A percentile compares a stretch with the other conserved stretches of the same genome.
Conservation (phyloP, 768 basidiomycete genomes). For the Lactarius hatsudake region DNA sequence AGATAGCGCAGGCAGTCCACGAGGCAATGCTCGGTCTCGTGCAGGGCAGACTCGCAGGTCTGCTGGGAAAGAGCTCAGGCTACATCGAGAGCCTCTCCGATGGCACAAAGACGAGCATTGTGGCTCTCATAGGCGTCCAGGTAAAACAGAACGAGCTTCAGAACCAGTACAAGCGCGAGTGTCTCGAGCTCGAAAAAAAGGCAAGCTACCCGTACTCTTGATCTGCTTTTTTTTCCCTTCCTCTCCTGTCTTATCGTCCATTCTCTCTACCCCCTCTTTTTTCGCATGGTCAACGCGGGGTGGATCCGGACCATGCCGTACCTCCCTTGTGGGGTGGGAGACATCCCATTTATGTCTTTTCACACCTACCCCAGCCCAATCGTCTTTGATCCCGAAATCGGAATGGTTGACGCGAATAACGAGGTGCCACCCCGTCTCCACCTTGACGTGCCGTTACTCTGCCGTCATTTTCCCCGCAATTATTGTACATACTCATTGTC, state of each 20-base stretch:
- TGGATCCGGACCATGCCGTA: background rate
- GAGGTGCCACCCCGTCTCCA: background rate
- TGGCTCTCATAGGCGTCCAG: conserved; percentile 93
- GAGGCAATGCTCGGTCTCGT: conserved; percentile 81
- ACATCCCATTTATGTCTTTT: background rate
- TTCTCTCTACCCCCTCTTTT: background rate
- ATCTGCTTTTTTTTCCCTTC: background rate
- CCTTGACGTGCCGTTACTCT: conserved; percentile 10
- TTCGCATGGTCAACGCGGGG: conserved; percentile 1
- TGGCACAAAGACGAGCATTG: conserved; percentile 78
- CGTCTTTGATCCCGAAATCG: conserved; percentile 19
- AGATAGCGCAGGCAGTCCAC: conserved; percentile 52
- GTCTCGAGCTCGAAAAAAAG: conserved; percentile 94
- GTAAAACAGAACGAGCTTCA: conserved; percentile 88
- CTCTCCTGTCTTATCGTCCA: background rate
- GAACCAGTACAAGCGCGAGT: conserved; percentile 92
- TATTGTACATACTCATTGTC: background rate
- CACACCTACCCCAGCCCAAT: background rate
- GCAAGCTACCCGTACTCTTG: conserved; percentile 41
- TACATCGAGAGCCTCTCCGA: conserved; percentile 89
- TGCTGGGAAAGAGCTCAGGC: conserved; percentile 89
- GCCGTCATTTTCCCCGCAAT: conserved; percentile 9
- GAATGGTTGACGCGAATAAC: conserved; percentile 5
- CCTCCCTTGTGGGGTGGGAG: background rate
- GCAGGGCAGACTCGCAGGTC: conserved; percentile 78